Base-by-base conservation (phyloP, 306 rosid genomes). In the Casuarina glauca region DNA sequence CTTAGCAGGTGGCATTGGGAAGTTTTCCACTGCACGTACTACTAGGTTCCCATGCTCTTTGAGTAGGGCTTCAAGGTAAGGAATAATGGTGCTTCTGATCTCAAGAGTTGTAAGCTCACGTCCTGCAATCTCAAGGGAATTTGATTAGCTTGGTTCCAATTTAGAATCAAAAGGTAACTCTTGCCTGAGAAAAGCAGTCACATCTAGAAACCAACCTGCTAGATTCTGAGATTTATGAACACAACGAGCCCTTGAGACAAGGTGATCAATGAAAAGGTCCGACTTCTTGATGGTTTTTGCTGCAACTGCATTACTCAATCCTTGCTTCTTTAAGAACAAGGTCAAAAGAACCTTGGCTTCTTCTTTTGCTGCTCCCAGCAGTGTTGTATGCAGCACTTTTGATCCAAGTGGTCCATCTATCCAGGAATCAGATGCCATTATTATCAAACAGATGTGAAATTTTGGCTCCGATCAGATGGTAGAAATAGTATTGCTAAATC, bases 21-120 rank as follows among this genome's bases (percentile, higher is more conserved):
- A 94, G 83, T 69, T 86, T 82, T 92, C 95, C 71, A 89, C 97
- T 26, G 86, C 76, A 79, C 86, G 85, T 9, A 90, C 87, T 46
- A 92, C 76, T 67, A 78, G 70, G 43, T 71, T 36, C 50, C 91
- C 97, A 58, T 90, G 81, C 84, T 89, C 95, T 77, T 92, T 89
- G 17, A 83, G 82, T 72, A 94, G 90, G 68, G 91, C 75, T 58
- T 94, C 98, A 8, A 94, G 97, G 84, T 82, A 90, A 32, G 97
- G 85, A 71, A 84, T 83, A 60, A 94, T 82, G 72, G 88, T 92
- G 74, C 92, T 97, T 74, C 97, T 89, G 72, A 94, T 92, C 86
- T 94, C 97, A 68, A 92, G 92, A 49, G 97, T 90, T 43, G 98
- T 89, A 80, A 94, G 89, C 83, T 92, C 97, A 79, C 95, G 84